Base-by-base conservation (phyloP, 306 rosid genomes). In the Urtica urens region DNA sequence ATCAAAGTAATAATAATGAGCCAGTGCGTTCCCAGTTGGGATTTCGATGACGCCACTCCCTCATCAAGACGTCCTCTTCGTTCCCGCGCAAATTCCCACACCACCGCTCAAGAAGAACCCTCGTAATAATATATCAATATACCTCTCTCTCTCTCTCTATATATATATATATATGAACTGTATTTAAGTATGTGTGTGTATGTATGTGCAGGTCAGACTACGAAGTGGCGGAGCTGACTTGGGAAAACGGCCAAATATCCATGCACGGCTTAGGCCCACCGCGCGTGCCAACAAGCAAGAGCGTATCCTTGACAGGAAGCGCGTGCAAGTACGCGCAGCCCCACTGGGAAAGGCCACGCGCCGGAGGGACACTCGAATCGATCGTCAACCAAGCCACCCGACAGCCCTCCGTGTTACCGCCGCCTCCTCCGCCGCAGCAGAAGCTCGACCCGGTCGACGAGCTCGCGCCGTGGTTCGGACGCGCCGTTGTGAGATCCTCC, bases 1-100 rank as follows among this genome's bases (percentile, higher is more conserved):
- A n/a, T n/a, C n/a, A n/a, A n/a, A n/a, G n/a, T n/a, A n/a, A n/a
- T n/a, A n/a, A n/a, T n/a, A n/a, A 84, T 85, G 97, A 85, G 82
- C 30, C 93, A 75, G 78, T 72, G 97, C 28, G 97, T 90, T 55
- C 97, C 95, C 4, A 74, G 84, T 51, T 77, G 90, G 97, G 93
- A 77, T 54, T 37, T 77, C n/a, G 80, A 79, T 13, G 77, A 78
- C 41, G 42, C 25, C 18, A 57, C 49, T 7, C 48, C 73, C 12
- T 17, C 71, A 29, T 16, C 41, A 0, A 69, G 66, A 43, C 26
- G 54, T 31, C 43, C 86, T 14, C 72, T 63, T 41, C 78, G 77
- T n/a, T 65, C 78, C 41, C 69, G 64, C 67, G 68, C 83, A 53
- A 66, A 40, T 18, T 74, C 86, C 55, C 11, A 35, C n/a, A 43